A percentile compares a stretch with the other conserved stretches of the same genome.
phyloP scores from a whole-genome alignment of 176 grass and related monocot species.

The Chloris gayana region DNA sequence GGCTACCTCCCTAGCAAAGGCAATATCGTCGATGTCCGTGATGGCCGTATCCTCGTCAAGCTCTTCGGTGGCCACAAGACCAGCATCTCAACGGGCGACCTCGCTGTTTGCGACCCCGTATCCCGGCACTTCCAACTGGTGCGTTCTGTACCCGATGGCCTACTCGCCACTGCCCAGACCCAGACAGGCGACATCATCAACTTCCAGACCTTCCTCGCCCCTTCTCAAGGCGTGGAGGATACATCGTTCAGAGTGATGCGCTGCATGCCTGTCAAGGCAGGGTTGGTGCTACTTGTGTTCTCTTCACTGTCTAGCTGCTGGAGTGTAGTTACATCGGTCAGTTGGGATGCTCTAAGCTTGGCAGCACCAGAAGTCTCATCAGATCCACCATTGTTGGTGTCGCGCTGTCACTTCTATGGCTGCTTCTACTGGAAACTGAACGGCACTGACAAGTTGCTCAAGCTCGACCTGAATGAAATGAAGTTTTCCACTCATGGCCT shows the following conservation, averaged over 20 bases:
- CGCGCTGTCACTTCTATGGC: neutral
- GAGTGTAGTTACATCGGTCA: neutral
- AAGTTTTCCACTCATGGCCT: constrained; percentile 40
- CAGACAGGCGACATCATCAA: neutral
- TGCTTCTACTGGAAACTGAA: constrained; percentile 44
- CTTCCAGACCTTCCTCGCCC: constrained; percentile 33
- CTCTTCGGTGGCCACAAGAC: neutral
- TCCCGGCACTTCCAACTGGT: constrained; percentile 16
- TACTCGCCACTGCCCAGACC: neutral
- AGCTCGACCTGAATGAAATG: constrained; percentile 30
- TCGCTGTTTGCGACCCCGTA: constrained; percentile 44
- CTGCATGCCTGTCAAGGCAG: neutral
- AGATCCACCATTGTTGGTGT: too few species aligned
- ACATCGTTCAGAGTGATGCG: constrained; percentile 26
- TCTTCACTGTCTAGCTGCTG: neutral
- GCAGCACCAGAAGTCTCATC: too few species aligned
- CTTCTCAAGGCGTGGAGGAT: neutral
- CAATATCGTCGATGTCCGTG: constrained; percentile 30
- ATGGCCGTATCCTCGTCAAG: constrained; percentile 38
- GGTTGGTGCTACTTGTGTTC: neutral
- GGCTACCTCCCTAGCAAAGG: constrained; percentile 31
- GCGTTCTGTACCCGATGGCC: constrained; percentile 9
- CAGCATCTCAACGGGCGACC: constrained; percentile 1
- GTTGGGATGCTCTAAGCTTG: neutral
- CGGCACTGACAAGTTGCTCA: constrained; percentile 18